Base-by-base conservation (phyloP, 441 rosid species). In the Pelargonium myrrhifolium region DNA sequence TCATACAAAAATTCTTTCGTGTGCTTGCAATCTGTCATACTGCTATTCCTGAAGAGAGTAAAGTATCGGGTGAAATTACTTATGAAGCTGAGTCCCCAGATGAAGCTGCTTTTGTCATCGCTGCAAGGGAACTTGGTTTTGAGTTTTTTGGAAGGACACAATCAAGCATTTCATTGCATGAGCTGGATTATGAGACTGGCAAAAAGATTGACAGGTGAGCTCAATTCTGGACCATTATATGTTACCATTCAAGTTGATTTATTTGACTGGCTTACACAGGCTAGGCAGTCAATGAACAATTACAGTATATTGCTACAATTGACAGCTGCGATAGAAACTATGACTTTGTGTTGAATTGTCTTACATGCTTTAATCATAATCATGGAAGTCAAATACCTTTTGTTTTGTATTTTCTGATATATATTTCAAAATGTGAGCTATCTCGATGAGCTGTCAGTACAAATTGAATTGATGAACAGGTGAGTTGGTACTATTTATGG, bases 1-100 rank as follows among this genome's bases (percentile, higher is more conserved):
- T 82, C 60, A 85, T 95, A 69, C 88, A 84, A 63, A 82, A 77
- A 71, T 95, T 95, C 71, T 72, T 92, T 3, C 74, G 82, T 6
- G 73, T 92, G 61, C 75, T 95, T 67, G 98, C 99, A 22, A 75
- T 84, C 31, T 95, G 99, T 73, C 99, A 95, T 73, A 94, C 99
- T 62, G 97, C 94, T 37, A 82, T 95, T 73, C 98, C 99, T 22
- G 99, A 92, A 56, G 82, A 82, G 70, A 92, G 87, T 74, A 97
- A 87, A 83, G 93, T 81, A 72, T 79, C 82, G 47, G 88, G 85
- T 65, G 77, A 65, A 62, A 75, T 82, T 67, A 75, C 91, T 11
- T 95, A 95, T 68, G 99, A 95, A 84, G 99, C 99, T 26, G 99
- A 95, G 69, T 95, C 99, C 59, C 99, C 99, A 2, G 98, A 95